Conservation (phyloP, 306 rosid genomes). For the Begonia peltatifolia region DNA sequence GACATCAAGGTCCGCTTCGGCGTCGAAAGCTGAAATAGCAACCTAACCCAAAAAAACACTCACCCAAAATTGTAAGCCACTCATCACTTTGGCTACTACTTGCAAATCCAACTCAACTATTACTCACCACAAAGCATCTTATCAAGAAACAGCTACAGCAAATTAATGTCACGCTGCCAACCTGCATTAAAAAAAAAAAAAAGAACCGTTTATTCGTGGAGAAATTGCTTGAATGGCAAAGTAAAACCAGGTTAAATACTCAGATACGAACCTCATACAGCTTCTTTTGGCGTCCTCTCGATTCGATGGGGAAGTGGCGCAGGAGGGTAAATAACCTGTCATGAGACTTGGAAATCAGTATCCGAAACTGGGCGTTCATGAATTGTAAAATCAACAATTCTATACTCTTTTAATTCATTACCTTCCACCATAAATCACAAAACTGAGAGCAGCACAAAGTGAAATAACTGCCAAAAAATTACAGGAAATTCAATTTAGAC, state of each 20-base stretch:
- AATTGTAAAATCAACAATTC: neutral
- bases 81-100: no score
- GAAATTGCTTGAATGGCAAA: no score
- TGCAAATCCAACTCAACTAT: slow-evolving; percentile 4
- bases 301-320: slow-evolving; percentile 68
- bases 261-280: slow-evolving; percentile 48
- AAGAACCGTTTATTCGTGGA: no score
- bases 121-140: slow-evolving; percentile 63
- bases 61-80: no score
- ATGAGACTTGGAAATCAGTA: neutral
- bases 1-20: slow-evolving; percentile 36
- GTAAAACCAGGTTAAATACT: no score
- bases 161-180: slow-evolving; percentile 55
- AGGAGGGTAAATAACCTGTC: slow-evolving; percentile 52
- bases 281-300: slow-evolving; percentile 69
- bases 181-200: slow-evolving; percentile 20
- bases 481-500: neutral
- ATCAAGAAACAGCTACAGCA: slow-evolving; percentile 67
- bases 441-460: slow-evolving; percentile 55
- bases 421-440: slow-evolving; percentile 82
- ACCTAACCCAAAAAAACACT: slow-evolving; percentile 27
- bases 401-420: slow-evolving; percentile 4
- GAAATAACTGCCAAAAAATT: slow-evolving; percentile 41
- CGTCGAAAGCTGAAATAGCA: slow-evolving; percentile 38
- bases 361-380: neutral